Evolutionary conservation across 108 stramenopile species (phyloP).

Genomic region (Heterococcus sp.): DNA sequence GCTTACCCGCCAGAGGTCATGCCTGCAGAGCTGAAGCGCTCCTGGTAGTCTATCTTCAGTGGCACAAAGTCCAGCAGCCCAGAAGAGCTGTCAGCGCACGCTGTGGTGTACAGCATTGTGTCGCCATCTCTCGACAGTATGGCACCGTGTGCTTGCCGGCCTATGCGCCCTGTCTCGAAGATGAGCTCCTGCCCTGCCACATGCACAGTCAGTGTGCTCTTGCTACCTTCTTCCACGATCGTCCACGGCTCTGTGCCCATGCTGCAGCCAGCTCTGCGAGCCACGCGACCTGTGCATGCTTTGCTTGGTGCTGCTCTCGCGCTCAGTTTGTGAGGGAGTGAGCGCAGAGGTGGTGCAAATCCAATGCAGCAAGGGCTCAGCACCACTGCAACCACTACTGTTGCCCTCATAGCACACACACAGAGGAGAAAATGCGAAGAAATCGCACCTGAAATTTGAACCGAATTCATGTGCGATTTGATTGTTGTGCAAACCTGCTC

Average conservation of each 20-base stretch:
- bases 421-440: too few species aligned
- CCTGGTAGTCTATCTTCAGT: constrained; percentile 85
- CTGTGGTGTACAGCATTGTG: constrained; percentile 54
- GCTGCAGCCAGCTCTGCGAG: too few species aligned
- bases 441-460: too few species aligned
- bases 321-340: background rate
- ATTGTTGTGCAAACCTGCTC: too few species aligned
- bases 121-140: constrained; percentile 42
- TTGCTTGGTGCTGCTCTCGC: background rate
- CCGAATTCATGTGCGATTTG: too few species aligned
- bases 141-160: constrained; percentile 46
- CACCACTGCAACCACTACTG: background rate
- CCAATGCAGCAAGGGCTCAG: background rate
- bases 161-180: constrained; percentile 55
- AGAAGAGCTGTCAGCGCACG: constrained; percentile 43
- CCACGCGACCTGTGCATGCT: too few species aligned
- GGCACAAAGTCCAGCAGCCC: constrained; percentile 75
- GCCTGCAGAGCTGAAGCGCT: constrained; percentile 79
- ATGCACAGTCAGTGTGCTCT: constrained; percentile 1
- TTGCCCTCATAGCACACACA: background rate
- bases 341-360: background rate
- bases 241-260: too few species aligned
- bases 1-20: constrained; percentile 64
- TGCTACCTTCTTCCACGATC: background rate
- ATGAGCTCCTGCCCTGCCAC: constrained; percentile 12